Base-by-base conservation (phyloP, 768 basidiomycete genomes). In the Tephrocybe sp. region DNA sequence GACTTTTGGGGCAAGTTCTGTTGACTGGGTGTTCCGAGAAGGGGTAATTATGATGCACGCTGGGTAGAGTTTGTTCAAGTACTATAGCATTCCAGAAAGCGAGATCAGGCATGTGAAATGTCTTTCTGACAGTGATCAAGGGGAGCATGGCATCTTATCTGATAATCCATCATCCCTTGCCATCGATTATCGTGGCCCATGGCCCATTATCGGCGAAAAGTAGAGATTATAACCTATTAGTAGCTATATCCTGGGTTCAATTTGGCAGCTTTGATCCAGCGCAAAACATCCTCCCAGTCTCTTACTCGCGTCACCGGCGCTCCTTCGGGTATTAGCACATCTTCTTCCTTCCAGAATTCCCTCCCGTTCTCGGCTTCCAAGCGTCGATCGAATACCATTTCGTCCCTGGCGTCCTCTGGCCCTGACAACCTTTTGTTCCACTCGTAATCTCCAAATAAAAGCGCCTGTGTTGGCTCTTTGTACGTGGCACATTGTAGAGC, bases 381-480 rank as follows among this genome's bases (percentile, higher is more conserved):
- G 45, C 79, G 72, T 56, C 67, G 68, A 52, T 78, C 77, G 53
- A 78, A 86, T 27, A 72, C 59, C 72, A 81, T 74, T 44, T 79
- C 73, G n/a, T 83, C 74, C 45, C 51, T 59, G 49, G 74, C 69
- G 51, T 81, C 75, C 15, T 55, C 61, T 15, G 71, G 61, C 19
- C 64, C 60, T 3, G 82, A 83, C 12, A 78, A 49, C 37, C 84
- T 76, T 61, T 79, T 70, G 59, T 85, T 89, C 90, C 90, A 91
- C 55, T 79, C 73, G 59, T 90, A 89, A 47, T 80, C 66, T 18
- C 90, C 90, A 56, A 91, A 91, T 5, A 92, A 72, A 33, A 91
- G 64, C 24, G 86, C 83, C 2, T 74, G 78, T 12, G 77, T 78
- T 1, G 78, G 74, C n/a, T 73, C 69, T 16, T 63, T 56, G 27